phyloP scores from a whole-genome alignment of 768 basidiomycete species.

The Amylocystis lapponica region DNA sequence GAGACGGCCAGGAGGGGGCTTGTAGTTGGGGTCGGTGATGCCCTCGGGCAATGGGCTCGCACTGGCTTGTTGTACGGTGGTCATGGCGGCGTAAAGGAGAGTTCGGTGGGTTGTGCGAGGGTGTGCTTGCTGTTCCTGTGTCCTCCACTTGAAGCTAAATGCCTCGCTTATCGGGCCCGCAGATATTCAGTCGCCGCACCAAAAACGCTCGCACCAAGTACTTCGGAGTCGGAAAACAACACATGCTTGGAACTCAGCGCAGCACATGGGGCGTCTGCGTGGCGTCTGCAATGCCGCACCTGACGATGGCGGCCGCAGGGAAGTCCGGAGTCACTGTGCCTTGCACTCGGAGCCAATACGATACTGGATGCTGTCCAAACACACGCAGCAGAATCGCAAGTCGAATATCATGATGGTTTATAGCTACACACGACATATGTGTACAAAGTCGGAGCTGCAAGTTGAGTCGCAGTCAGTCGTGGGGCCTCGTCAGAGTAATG shows the following conservation, averaged over 20 bases:
- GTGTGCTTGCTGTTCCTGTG: too few relatives aligned
- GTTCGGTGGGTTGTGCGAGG: not conserved
- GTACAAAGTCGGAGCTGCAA: conserved; percentile 22
- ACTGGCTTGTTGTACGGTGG: conserved; percentile 30
- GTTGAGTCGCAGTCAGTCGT: conserved; percentile 25
- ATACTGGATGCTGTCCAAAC: not conserved
- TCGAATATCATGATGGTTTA: not conserved
- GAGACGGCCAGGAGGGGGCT: conserved; percentile 63
- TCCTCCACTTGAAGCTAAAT: too few relatives aligned
- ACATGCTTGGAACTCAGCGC: too few relatives aligned
- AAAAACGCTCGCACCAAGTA: too few relatives aligned
- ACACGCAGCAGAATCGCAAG: not conserved
- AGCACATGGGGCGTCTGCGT: too few relatives aligned
- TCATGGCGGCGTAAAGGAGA: conserved; percentile 1
- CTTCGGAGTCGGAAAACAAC: too few relatives aligned
- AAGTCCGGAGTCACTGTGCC: too few relatives aligned
- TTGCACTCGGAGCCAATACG: too few relatives aligned
- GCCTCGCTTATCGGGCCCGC: too few relatives aligned
- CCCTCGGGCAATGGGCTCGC: conserved; percentile 52
- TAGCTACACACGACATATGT: not conserved
- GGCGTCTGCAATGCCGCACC: too few relatives aligned
- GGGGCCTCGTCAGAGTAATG: conserved; percentile 4
- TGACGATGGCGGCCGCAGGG: too few relatives aligned
- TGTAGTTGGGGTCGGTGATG: conserved; percentile 59
- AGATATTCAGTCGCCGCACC: too few relatives aligned